Percentiles rank a stretch among this genome's conserved stretches.
phyloP scores from a whole-genome alignment of 129 eudicot species.

The Scalesia atractyloides region DNA sequence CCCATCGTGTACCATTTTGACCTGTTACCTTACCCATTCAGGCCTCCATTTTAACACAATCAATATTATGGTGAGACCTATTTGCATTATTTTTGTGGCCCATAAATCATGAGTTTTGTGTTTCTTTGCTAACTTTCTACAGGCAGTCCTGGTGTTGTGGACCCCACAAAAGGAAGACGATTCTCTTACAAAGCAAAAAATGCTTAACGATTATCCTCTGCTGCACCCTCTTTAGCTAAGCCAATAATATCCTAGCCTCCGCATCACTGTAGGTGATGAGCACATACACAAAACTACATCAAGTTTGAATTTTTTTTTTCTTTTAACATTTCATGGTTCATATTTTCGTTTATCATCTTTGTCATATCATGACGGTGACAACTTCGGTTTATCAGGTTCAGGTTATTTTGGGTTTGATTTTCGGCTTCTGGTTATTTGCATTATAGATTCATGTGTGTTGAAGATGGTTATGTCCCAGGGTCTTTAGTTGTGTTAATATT shows the following conservation, averaged over 20 bases:
- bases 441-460: no score
- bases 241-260: slow-evolving; percentile 8
- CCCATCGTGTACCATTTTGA: no score
- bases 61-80: no score
- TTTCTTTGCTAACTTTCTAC: neutral
- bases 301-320: neutral
- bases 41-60: no score
- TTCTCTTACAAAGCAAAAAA: slow-evolving; percentile 68
- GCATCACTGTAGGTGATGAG: slow-evolving; percentile 26
- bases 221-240: slow-evolving; percentile 61
- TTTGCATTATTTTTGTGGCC: no score
- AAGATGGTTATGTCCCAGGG: no score
- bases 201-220: slow-evolving; percentile 72
- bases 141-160: slow-evolving; percentile 94
- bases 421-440: no score
- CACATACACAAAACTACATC: neutral
- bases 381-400: no score
- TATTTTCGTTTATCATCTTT: neutral
- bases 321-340: neutral
- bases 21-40: no score
- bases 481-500: no score
- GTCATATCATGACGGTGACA: neutral
- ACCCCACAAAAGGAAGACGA: slow-evolving; percentile 88
- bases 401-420: no score
- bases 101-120: neutral